Percentiles rank a stretch among this genome's conserved stretches.
These are phyloP conservation scores for Asterophora lycoperdoides DNA, from an alignment of 768 basidiomycete genomes.

Conservation along the genomic window DNA sequence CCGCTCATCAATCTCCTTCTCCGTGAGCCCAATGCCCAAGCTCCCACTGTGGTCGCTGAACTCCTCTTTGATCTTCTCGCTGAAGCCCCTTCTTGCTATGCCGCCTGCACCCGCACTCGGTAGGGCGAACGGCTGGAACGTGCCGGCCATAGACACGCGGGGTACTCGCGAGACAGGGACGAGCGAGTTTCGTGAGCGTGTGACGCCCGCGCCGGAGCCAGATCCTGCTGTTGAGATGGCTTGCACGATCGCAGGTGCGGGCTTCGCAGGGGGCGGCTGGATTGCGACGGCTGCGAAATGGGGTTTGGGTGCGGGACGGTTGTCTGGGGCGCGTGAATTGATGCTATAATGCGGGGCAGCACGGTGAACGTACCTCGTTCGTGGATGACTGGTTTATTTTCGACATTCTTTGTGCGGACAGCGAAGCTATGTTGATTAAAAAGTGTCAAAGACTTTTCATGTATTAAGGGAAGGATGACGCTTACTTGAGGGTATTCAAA, in stretches of 20 bases:
- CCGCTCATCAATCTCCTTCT: constrained; percentile 72
- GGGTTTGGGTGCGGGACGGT: constrained; percentile 50
- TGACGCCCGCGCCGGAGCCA: constrained; percentile 20
- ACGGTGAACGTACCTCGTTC: constrained; percentile 53
- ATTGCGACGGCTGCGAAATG: constrained; percentile 60
- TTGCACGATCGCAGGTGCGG: constrained; percentile 44
- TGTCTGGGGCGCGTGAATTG: constrained; percentile 36
- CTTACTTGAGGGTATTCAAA: constrained; percentile 85
- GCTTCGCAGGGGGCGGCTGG: constrained; percentile 40
- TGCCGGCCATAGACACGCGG: constrained; percentile 30
- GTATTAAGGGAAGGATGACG: constrained; percentile 1
- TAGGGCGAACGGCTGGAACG: constrained; percentile 37
- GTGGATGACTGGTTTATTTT: constrained; percentile 77
- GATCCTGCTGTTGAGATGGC: constrained; percentile 32
- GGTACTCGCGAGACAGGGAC: constrained; percentile 35
- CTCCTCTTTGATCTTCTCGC: constrained; percentile 26
- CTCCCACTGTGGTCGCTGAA: constrained; percentile 29
- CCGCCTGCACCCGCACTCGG: constrained; percentile 20
- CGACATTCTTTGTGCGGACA: constrained; percentile 78
- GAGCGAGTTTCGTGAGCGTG: constrained; percentile 31
- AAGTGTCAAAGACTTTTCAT: background rate
- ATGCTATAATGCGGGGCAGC: background rate
- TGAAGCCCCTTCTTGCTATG: constrained; percentile 11
- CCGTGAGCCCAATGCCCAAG: constrained; percentile 44
- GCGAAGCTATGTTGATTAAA: constrained; percentile 59